Base-by-base conservation (phyloP, 768 basidiomycete genomes). In the Tylopilus intermedius region DNA sequence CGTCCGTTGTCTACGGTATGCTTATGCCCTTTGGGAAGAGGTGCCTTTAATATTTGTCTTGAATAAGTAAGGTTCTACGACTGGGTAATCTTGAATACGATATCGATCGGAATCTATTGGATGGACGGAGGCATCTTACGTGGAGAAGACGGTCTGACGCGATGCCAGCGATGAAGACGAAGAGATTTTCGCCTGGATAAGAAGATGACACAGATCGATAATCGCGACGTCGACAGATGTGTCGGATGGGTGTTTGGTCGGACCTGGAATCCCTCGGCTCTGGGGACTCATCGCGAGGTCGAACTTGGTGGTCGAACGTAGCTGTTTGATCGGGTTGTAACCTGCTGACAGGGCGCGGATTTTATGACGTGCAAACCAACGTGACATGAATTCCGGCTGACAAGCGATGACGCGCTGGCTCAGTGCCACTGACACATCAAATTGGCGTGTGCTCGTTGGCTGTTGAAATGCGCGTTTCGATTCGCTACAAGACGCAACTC, bases 121-220 rank as follows among this genome's bases (percentile, higher is more conserved):
- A 32, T 43, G 45, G 29, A 22, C 44, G 8, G 48, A 10, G 35
- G 9, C 8, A 24, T 50, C 58, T 65, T 65, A 64, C 60, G 62
- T 62, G 58, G 61, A 57, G 63, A 62, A 56, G 48, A n/a, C 13
- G 4, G 39, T 40, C 46, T 53, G 53, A 54, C 47, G 41, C 41
- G 35, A 49, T 55, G 47, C 45, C 42, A 52, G 35, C 50, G 48
- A 52, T 45, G 54, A 44, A 22, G 30, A 41, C 8, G 22, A 46
- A 39, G 39, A 11, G 55, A 56, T 59, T 62, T 56, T 57, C 63
- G 45, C 35, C 53, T 45, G 27, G 45, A 43, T 51, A 43, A 50
- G 55, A 58, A 39, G 47, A 55, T 50, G 26, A 53, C 46, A 54
- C 43, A 43, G 40, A 54, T 59, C 46, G 57, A 59, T 65, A 53